Evolutionary conservation across 441 rosid genomes (phyloP), one percentile per base, ranked within the genome.

Genomic region (Bruguiera hainesii): DNA sequence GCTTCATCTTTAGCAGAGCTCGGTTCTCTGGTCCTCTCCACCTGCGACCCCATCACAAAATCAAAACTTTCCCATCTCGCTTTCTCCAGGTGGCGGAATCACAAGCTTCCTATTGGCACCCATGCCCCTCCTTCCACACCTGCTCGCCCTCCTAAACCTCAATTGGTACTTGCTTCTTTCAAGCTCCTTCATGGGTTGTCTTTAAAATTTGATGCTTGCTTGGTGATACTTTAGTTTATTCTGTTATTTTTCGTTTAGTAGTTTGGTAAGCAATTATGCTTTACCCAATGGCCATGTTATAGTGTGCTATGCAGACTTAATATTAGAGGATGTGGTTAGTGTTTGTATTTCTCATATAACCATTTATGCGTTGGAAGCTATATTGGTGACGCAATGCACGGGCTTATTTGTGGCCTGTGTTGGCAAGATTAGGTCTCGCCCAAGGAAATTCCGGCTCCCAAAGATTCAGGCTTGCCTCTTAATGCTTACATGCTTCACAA

Each of bases 401-500:
- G 19, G 42, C 29, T 49, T 9, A 37, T 19, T 39, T 66, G n/a
- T 56, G 64, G 46, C 19, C n/a, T 21, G 11, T 35, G 23, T 46
- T 58, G 55, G 13, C 68, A 68, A 33, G 63, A 39, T 73, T 65
- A 90, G 98, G 96, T 91, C 66, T 81, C 96, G 2, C 88, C 93
- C 0, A 88, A 85, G 76, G 82, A 91, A 72, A 84, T 91, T 68
- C 97, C 93, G 0, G 70, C 80, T 42, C 92, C 97, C 21, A 88
- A 84, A 74, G 82, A 82, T 62, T 88, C 97, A 5, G 76, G 84
- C 8, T 76, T 94, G 70, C 97, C 97, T 65, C 89, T 88, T 21
- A 94, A 91, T 78, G 98, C 96, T 48, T 85, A 84, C 61, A 80
- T 89, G 95, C 96, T 94, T 64, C 97, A 91, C 67, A 90, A 80